phyloP scores from a whole-genome alignment of 192 early-diverging fungal genomes.

The Spizellomyces sp. region DNA sequence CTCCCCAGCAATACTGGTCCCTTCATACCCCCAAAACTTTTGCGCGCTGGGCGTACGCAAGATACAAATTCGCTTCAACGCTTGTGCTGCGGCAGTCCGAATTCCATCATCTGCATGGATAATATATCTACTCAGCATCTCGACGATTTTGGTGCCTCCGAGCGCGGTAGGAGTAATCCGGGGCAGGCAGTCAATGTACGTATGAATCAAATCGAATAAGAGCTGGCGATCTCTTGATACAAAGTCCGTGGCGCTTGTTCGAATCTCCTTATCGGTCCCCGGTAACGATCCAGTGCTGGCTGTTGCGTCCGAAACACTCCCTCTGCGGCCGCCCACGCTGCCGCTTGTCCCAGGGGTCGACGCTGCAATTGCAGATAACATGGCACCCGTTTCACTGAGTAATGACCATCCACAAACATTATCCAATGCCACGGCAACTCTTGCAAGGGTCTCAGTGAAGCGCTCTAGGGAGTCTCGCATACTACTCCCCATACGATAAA shows the following conservation, averaged over 20 bases:
- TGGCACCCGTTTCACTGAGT: slow-evolving; percentile 21
- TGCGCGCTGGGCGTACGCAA: slow-evolving; percentile 11
- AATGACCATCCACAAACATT: slow-evolving; percentile 46
- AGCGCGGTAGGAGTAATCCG: slow-evolving; percentile 68
- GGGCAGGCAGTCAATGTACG: slow-evolving; percentile 74
- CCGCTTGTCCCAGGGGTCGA: background rate
- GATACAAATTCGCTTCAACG: slow-evolving; percentile 66
- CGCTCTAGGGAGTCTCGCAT: slow-evolving; percentile 69
- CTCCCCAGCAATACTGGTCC: slow-evolving; percentile 19
- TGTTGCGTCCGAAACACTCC: slow-evolving; percentile 27
- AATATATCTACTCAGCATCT: slow-evolving; percentile 78
- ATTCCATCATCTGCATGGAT: slow-evolving; percentile 87
- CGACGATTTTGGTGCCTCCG: slow-evolving; percentile 64
- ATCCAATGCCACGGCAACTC: slow-evolving; percentile 62
- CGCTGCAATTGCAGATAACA: slow-evolving; percentile 9
- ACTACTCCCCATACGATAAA: slow-evolving; percentile 63
- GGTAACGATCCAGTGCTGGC: background rate
- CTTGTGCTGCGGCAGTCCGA: slow-evolving; percentile 62
- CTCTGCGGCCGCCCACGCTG: slow-evolving; percentile 12
- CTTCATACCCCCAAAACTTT: slow-evolving; percentile 22
- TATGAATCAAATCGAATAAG: slow-evolving; percentile 57
- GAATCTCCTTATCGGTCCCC: slow-evolving; percentile 7
- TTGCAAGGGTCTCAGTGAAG: slow-evolving; percentile 66
- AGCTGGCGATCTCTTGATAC: slow-evolving; percentile 28
- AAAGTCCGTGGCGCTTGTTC: slow-evolving; percentile 4